Percentiles rank a stretch among this genome's conserved stretches.
phyloP scores from a whole-genome alignment of 2,329 filamentous ascomycete species.

The Phyllosticta paracitricarpa region DNA sequence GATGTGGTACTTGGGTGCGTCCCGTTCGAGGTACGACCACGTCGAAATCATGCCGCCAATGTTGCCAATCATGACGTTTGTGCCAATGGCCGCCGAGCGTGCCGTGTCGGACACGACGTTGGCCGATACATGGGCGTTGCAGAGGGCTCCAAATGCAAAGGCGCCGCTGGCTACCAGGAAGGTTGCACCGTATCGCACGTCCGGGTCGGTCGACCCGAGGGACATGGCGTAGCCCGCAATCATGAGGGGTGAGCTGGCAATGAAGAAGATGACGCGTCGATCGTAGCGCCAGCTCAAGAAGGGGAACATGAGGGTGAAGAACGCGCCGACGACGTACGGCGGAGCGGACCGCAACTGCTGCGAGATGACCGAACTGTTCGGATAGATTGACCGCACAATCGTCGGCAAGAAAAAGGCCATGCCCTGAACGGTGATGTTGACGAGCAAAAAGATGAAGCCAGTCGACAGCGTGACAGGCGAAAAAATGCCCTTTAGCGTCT shows the following conservation, averaged over 20 bases:
- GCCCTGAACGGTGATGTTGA: slow-evolving; percentile 63
- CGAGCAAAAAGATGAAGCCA: slow-evolving; percentile 50
- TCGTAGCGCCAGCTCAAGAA: slow-evolving; percentile 53
- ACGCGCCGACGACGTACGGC: slow-evolving; percentile 57
- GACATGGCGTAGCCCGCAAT: slow-evolving; percentile 66
- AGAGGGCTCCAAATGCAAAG: slow-evolving; percentile 54
- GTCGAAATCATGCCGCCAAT: slow-evolving; percentile 59
- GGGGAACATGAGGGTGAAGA: slow-evolving; percentile 55
- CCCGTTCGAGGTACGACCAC: slow-evolving; percentile 54
- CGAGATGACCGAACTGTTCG: slow-evolving; percentile 44
- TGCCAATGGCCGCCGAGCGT: slow-evolving; percentile 55
- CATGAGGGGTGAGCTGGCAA: slow-evolving; percentile 49
- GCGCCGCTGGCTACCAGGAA: slow-evolving; percentile 58
- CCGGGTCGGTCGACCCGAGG: slow-evolving; percentile 40
- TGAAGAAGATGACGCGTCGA: slow-evolving; percentile 50
- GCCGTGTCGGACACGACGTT: slow-evolving; percentile 65
- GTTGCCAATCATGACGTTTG: slow-evolving; percentile 63
- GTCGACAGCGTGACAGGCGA: slow-evolving; percentile 52
- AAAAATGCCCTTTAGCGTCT: slow-evolving; percentile 52
- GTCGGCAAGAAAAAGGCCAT: slow-evolving; percentile 62
- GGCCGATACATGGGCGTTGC: slow-evolving; percentile 57
- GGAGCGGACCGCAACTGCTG: slow-evolving; percentile 64
- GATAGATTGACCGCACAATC: slow-evolving; percentile 61
- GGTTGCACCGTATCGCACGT: slow-evolving; percentile 57
- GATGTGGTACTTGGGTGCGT: slow-evolving; percentile 57